Evolutionary conservation across 2,329 filamentous ascomycete genomes (phyloP), one percentile per base, ranked within the genome.

Genomic region (Diaporthe humulicola): DNA sequence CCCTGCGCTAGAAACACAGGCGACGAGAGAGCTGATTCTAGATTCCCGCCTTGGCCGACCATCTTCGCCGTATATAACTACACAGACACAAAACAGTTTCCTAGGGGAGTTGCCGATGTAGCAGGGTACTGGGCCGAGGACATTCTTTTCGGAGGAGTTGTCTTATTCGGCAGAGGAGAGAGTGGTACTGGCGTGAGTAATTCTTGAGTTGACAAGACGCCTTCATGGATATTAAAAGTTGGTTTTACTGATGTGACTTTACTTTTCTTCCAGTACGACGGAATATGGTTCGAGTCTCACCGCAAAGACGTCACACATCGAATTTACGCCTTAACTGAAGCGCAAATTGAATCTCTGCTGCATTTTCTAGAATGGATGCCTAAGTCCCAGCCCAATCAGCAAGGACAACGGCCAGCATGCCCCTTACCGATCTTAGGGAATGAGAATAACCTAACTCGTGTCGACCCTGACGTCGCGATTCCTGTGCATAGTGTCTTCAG

Each of bases 51-150:
- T 71, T 70, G 15, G 77, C 80, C 6, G 81, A 81, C 0, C 71
- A 81, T 2, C 81, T 85, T 70, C 28, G 57, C 12, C 80, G 82
- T 70, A 36, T 7, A 64, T 76, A 9, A 76, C 72, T 83, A 83
- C 69, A 9, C 6, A 1, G 74, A 80, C 52, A 73, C 78, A 50
- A 75, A 81, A 7, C 79, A 81, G 42, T 83, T 83, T 60, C 81
- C 80, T 9, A 60, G 79, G 6, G 80, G 78, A 12, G 58, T 81
- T 17, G 79, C 79, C 3, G 80, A 82, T 52, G 66, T 77, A 28
- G 80, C 79, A 1, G 81, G 80, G 1, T 82, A 80, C 60, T 82
- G 80, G 80, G 80, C 79, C 4, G 81, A 82, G 70, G 71, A 71
- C 2, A 76, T 76, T 3, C 80, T 81, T 36, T 73, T 82, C 1